A percentile compares a stretch with the other conserved stretches of the same genome.
Conservation (phyloP, 352 stramenopile genomes). For the Phytopythium litorale region DNA sequence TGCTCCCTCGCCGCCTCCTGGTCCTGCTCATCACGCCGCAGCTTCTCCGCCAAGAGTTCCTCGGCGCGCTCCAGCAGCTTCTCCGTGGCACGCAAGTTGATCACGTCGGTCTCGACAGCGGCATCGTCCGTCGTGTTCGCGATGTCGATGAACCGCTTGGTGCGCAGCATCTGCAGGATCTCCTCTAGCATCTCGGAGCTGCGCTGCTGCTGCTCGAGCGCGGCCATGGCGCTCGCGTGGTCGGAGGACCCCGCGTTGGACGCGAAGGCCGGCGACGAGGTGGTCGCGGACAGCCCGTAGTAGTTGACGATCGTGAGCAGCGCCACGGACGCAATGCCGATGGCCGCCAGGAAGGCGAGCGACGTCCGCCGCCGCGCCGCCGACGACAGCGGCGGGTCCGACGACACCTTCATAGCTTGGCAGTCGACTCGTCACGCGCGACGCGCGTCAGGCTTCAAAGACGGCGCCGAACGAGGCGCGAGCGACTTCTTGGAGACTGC, state of each 20-base stretch:
- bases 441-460: no score
- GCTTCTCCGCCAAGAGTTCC: no score
- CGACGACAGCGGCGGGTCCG: background rate
- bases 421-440: background rate
- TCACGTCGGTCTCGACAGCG: background rate
- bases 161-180: background rate
- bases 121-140: background rate
- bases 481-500: no score
- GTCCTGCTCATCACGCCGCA: no score
- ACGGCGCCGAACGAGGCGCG: no score
- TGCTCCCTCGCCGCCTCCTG: no score
- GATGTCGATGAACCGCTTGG: background rate
- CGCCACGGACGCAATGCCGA: background rate
- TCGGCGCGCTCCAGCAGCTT: background rate
- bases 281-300: background rate
- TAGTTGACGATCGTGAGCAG: conserved; percentile 1
- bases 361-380: background rate
- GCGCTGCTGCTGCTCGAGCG: background rate
- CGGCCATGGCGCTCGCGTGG: background rate
- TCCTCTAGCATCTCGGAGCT: background rate
- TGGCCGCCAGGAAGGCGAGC: background rate
- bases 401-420: background rate
- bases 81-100: background rate
- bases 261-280: background rate
- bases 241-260: background rate